Evolutionary conservation across 164 flowering plant genomes (phyloP).

Genomic region (Magnolia sinica): DNA sequence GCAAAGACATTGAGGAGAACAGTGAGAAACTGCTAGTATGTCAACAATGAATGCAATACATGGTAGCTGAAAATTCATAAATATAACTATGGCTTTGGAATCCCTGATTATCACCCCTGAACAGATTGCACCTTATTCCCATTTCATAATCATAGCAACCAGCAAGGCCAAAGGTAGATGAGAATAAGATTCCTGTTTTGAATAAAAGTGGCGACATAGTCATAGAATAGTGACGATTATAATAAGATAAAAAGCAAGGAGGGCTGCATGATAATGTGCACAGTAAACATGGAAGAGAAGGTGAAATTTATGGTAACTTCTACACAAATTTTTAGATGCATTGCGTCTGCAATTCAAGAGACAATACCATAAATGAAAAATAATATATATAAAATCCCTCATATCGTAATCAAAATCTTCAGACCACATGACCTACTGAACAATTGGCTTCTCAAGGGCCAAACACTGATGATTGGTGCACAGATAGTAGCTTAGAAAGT

Average conservation of each 20-base stretch:
- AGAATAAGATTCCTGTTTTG: too few relatives aligned
- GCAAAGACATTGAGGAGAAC: constrained; percentile 19
- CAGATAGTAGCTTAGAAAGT: background rate
- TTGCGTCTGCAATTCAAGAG: background rate
- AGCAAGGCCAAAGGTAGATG: too few relatives aligned
- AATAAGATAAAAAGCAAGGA: too few relatives aligned
- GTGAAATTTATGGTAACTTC: too few relatives aligned
- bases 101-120: background rate
- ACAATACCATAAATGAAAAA: background rate
- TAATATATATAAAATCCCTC: background rate
- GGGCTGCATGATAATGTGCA: too few relatives aligned
- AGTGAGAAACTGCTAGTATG: background rate
- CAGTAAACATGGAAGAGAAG: too few relatives aligned
- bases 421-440: background rate
- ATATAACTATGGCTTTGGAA: background rate
- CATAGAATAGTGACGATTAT: too few relatives aligned
- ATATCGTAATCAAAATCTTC: background rate
- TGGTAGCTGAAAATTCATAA: background rate
- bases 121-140: background rate
- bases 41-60: background rate
- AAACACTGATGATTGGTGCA: background rate
- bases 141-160: background rate
- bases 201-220: too few relatives aligned
- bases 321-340: too few relatives aligned
- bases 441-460: background rate